A percentile compares a stretch with the other conserved stretches of the same genome.
These are phyloP conservation scores for Leucoagaricus sp. DNA, from an alignment of 1,284 basidiomycete species.

Conservation along the genomic window DNA sequence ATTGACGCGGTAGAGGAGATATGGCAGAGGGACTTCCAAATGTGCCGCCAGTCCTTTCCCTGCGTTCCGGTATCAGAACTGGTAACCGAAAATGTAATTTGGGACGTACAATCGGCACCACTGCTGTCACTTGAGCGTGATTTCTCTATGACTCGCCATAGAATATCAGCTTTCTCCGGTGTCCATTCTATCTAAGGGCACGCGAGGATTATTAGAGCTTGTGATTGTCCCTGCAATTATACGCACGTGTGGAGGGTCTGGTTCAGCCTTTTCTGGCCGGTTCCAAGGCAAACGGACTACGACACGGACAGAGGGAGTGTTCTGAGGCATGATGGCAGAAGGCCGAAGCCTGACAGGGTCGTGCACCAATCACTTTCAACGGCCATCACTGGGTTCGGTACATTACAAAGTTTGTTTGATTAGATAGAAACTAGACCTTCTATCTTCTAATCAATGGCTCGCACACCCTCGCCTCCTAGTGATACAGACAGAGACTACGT, in stretches of 20 bases:
- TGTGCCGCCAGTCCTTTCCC: constrained; percentile 82
- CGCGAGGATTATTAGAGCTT: constrained; percentile 13
- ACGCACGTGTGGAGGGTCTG: constrained; percentile 68
- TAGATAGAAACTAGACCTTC: constrained; percentile 6
- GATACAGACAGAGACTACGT: constrained; percentile 25
- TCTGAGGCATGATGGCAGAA: constrained; percentile 24
- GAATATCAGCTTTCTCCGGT: constrained; percentile 73
- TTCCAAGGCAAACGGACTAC: constrained; percentile 76
- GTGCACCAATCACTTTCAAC: not conserved
- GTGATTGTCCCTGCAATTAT: constrained; percentile 2
- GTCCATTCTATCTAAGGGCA: constrained; percentile 74
- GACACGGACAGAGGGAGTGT: constrained; percentile 53
- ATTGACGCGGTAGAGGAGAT: constrained; percentile 78
- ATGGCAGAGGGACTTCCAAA: constrained; percentile 76
- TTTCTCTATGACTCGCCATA: constrained; percentile 82
- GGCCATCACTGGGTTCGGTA: not conserved
- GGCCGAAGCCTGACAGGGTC: constrained; percentile 1
- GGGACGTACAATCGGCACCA: constrained; percentile 70
- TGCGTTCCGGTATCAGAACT: constrained; percentile 29
- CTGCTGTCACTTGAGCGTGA: constrained; percentile 67
- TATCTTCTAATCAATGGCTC: constrained; percentile 25
- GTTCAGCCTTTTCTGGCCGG: constrained; percentile 63
- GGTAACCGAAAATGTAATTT: not conserved
- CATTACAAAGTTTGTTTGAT: too few species aligned
- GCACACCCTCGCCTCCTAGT: constrained; percentile 23